Evolutionary conservation across 2,329 filamentous ascomycete species (phyloP).

Genomic region (Ophiosphaerella korrae): DNA sequence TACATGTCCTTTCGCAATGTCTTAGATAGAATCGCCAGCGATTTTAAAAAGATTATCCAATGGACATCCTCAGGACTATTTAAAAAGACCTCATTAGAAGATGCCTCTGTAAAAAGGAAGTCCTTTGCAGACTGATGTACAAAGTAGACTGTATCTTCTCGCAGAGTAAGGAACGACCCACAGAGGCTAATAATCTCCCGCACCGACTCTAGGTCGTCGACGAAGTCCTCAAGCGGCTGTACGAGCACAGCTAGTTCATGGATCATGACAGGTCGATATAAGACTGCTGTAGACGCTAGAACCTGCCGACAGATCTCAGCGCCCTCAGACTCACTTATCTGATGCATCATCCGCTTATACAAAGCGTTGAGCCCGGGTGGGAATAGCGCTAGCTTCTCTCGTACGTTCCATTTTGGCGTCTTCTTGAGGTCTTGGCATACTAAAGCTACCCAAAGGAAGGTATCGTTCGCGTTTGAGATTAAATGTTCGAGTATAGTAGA

Average conservation of each 20-base stretch:
- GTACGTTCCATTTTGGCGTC: not conserved
- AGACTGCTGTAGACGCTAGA: slow-evolving; percentile 25
- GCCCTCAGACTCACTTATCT: slow-evolving; percentile 26
- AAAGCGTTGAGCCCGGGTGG: slow-evolving; percentile 46
- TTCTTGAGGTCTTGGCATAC: slow-evolving; percentile 20
- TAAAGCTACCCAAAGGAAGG: slow-evolving; percentile 24
- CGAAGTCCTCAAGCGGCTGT: slow-evolving; percentile 1
- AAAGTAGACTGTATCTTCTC: slow-evolving; percentile 16
- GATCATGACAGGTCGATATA: slow-evolving; percentile 12
- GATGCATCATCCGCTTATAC: slow-evolving; percentile 48
- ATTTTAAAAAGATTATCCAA: not conserved
- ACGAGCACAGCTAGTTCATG: slow-evolving; percentile 2
- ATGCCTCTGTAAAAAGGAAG: slow-evolving; percentile 41
- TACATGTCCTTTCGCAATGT: slow-evolving; percentile 28
- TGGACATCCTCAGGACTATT: not conserved
- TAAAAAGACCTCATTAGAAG: not conserved
- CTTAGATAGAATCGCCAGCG: slow-evolving; percentile 18
- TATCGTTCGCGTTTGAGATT: slow-evolving; percentile 36
- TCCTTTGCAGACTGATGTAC: slow-evolving; percentile 51
- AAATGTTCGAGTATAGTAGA: slow-evolving; percentile 21
- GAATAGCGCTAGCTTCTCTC: not conserved
- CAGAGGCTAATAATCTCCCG: slow-evolving; percentile 25
- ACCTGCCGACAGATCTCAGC: slow-evolving; percentile 44
- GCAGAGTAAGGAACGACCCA: slow-evolving; percentile 49
- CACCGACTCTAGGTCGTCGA: not conserved